Base-by-base conservation (phyloP, 148 eudicot species). In the Rhododendron griersonianum region DNA sequence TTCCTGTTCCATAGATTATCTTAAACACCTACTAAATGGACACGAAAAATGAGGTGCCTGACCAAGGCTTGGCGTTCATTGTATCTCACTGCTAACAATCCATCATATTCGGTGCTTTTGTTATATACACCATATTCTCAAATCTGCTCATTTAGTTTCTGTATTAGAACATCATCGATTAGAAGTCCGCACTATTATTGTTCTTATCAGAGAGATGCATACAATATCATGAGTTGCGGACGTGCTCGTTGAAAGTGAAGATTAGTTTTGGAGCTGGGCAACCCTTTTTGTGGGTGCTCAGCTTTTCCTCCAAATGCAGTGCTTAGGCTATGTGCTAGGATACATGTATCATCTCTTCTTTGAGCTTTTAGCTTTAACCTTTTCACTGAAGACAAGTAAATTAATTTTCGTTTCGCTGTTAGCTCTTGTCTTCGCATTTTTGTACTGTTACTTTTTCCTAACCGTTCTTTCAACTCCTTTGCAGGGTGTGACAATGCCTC, bases 401-500 rank as follows among this genome's bases (percentile, higher is more conserved):
- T 47, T 69, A 11, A 37, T 10, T 41, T 39, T 44, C 45, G 16
- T 30, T 78, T 47, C 18, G 0, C 13, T 44, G 11, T 50, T n/a
- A 15, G 14, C 23, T 18, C 0, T 1, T n/a, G 4, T 33, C 33
- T 80, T 21, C 1, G 13, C 50, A 63, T 65, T 37, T 41, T 59
- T 61, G 44, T 80, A 10, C 39, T 83, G 19, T 84, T 69, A 61
- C 45, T 65, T 67, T 33, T 44, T 51, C 39, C 57, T 10, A 84
- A 44, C 75, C 13, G 8, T 30, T 41, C 16, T 23, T 65, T 30
- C 35, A 80, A 59, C 15, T 81, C 33, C 47, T 44, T 33, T 73
- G 16, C 85, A 92, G 93, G 86, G 84, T 86, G 88, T 28, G 76
- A 59, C 85, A 6, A 33, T 88, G 5, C 85, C 91, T 74, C 51